Evolutionary conservation across 2,329 filamentous ascomycete species (phyloP).

Genomic region (Emmonsia crescens): DNA sequence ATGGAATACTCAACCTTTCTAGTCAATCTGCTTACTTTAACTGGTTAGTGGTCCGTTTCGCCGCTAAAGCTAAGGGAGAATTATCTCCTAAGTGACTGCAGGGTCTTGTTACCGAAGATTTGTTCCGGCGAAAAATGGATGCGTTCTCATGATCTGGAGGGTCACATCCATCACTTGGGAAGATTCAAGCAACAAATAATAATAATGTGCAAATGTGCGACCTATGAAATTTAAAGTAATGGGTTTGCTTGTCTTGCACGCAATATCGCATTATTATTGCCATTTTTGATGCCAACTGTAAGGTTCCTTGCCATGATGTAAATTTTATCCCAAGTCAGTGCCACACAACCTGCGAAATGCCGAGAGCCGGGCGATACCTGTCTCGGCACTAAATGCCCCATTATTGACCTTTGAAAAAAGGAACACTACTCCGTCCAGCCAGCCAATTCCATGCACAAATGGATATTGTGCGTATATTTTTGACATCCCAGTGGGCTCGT

Average conservation of each 20-base stretch:
- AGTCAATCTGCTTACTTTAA: background rate
- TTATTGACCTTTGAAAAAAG: no score
- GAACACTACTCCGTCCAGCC: no score
- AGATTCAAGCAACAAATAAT: background rate
- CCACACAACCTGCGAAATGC: background rate
- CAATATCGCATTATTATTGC: background rate
- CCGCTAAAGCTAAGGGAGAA: background rate
- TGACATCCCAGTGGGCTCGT: no score
- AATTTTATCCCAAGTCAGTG: background rate
- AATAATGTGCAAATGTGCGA: background rate
- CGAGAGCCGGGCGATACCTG: conserved; percentile 3
- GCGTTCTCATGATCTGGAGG: background rate
- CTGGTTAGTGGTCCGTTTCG: background rate
- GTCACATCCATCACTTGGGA: background rate
- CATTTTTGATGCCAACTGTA: background rate
- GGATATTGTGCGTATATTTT: no score
- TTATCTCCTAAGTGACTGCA: background rate
- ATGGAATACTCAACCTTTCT: background rate
- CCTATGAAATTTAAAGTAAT: background rate
- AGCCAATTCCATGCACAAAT: no score
- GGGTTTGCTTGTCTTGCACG: background rate
- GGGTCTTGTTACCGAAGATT: conserved; percentile 1
- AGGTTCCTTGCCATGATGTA: background rate
- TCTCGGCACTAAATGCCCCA: no score
- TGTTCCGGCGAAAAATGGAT: background rate